Evolutionary conservation across 768 basidiomycete species (phyloP).

Genomic region (Auricularia heimuer): DNA sequence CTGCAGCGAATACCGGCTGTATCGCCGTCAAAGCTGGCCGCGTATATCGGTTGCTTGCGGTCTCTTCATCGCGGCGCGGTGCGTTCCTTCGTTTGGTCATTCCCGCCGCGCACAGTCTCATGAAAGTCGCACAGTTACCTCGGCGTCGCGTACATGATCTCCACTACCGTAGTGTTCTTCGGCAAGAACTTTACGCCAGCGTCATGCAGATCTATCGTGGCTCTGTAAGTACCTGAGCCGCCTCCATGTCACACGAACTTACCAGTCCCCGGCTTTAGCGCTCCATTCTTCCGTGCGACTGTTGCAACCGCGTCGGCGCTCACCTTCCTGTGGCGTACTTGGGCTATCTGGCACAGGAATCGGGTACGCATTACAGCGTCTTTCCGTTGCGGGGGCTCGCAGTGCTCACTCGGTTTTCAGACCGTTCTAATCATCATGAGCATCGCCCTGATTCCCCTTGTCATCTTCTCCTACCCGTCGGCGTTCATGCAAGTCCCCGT

Average conservation of each 20-base stretch:
- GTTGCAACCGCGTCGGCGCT: neutral
- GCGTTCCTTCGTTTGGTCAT: neutral
- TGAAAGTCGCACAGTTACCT: neutral
- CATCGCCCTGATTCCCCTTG: neutral
- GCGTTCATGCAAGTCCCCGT: neutral
- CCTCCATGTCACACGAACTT: neutral
- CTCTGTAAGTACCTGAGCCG: neutral
- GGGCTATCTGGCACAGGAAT: neutral
- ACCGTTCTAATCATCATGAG: neutral
- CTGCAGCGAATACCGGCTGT: neutral
- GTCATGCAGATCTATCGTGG: neutral
- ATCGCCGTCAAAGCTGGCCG: neutral
- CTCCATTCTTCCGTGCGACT: neutral
- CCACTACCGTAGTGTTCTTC: neutral
- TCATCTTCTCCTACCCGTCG: slow-evolving; percentile 1
- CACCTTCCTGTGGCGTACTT: neutral
- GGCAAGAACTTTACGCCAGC: neutral
- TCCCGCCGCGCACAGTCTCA: neutral
- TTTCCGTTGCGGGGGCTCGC: neutral
- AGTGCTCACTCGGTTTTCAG: neutral
- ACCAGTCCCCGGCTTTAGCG: neutral
- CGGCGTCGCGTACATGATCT: neutral
- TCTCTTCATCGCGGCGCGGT: neutral
- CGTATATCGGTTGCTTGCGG: neutral
- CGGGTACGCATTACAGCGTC: neutral